Evolutionary conservation across 805 yeast species (phyloP), one percentile per base, ranked within the genome.

Genomic region (Pichia kluyveri): DNA sequence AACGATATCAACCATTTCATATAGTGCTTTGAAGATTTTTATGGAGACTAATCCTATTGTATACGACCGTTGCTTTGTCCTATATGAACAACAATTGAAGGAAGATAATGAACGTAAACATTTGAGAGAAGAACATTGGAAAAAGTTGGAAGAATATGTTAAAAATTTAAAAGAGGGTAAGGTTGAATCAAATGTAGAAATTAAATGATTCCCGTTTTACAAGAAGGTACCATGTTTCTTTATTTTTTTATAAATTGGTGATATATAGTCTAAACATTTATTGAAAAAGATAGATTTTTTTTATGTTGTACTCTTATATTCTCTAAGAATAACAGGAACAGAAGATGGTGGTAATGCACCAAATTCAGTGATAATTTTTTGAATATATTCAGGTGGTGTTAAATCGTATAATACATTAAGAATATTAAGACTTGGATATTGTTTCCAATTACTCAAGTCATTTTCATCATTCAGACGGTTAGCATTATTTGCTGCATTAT

Each of bases 341-440:
- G 98, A 88, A n/a, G 95, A 85, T 40, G 99, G 96, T 11, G 99
- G 99, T 56, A 93, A 73, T 3, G 96, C 87, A 30, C 99, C 99
- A 54, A 91, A 80, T 65, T 93, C 99, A 2, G 98, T 93, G 47
- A 93, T 88, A 50, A 93, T 88, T 69, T 93, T 93, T 63, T 91
- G 90, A 59, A 93, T 87, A 60, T 85, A 86, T 56, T 83, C 86
- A 14, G 96, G 95, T 36, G 96, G 97, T 1, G 98, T 91, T 57
- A 93, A 73, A 67, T 93, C 99, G 65, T 87, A 93, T 76, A 93
- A 76, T 54, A 93, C 81, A 60, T 88, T 88, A 59, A 90, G 78
- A 28, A 88, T 76, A 65, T 82, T 84, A 59, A 88, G 72, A 51
- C 71, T 71, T 40, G 79, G 77, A n/a, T 75, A 66, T 30, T 72